Percentiles rank a stretch among this genome's conserved stretches.
These are phyloP conservation scores for Colletotrichum salicis DNA, from an alignment of 2,329 filamentous ascomycete genomes.

Conservation along the genomic window DNA sequence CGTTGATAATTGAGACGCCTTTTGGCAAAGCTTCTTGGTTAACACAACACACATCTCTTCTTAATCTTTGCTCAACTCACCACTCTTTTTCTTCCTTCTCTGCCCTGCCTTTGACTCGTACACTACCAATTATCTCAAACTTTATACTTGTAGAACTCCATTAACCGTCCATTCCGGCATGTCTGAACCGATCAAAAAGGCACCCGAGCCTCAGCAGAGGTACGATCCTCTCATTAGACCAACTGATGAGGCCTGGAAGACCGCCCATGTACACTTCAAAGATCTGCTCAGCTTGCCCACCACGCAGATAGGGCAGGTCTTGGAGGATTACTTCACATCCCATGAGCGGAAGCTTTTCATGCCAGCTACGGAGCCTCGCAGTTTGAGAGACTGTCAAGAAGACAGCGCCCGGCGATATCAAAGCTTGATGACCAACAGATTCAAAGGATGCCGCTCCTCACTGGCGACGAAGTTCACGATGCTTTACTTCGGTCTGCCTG, in stretches of 20 bases:
- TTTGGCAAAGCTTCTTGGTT: not conserved
- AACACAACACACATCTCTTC: not conserved
- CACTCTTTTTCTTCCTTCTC: not conserved
- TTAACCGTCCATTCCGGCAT: not conserved
- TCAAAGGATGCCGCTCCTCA: conserved; percentile 41
- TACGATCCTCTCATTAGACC: conserved; percentile 40
- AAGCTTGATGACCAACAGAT: conserved; percentile 44
- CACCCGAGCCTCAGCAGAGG: conserved; percentile 26
- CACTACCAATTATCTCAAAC: not conserved
- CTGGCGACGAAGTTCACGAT: conserved; percentile 56
- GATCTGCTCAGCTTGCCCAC: conserved; percentile 39
- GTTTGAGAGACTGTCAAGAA: conserved; percentile 46
- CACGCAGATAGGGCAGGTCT: conserved; percentile 43
- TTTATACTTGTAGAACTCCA: not conserved
- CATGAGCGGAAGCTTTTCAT: conserved; percentile 48
- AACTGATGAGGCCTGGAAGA: conserved; percentile 38
- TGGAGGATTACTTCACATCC: conserved; percentile 46
- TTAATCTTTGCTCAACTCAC: not conserved
- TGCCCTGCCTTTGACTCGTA: not conserved
- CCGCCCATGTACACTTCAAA: conserved; percentile 45
- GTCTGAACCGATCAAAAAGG: not conserved
- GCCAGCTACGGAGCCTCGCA: conserved; percentile 39
- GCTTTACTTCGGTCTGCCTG: conserved; percentile 58
- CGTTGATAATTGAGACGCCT: not conserved
- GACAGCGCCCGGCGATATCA: conserved; percentile 44